Evolutionary conservation across 139 green algal genomes (phyloP), one percentile per base, ranked within the genome.

Genomic region (Chlamydomonas applanata): DNA sequence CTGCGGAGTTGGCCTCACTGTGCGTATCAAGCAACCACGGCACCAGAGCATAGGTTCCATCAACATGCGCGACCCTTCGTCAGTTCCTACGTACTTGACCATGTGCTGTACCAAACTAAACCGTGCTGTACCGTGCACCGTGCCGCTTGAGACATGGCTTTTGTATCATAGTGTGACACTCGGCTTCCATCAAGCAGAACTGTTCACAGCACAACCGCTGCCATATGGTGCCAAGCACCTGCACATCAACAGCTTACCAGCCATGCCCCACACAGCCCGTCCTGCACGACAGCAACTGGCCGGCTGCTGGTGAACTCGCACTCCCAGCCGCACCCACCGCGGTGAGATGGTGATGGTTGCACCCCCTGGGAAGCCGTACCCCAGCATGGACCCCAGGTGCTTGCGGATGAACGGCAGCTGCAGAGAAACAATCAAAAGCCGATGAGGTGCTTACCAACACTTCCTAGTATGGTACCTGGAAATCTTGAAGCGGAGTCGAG

Each of bases 351-450:
- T 49, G 40, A 53, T 54, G 62, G 14, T n/a, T 9, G 13, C 4
- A 59, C 64, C 64, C 30, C 36, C 24, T 35, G 64, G 27, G 36
- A 71, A 57, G 27, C 36, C 40, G 27, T 57, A 13, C 54, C 75
- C 61, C 33, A 87, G 44, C 52, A 84, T 60, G 33, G 17, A 68
- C 27, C 67, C 36, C 56, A 87, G 35, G 76, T 89, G 79, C 33
- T 82, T 76, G 1, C 79, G 74, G 20, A 89, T 77, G 35, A 83
- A 77, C 24, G 74, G 68, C 20, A 81, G 62, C 1, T 71, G 49
- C n/a, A 86, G 76, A 11, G 7, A 49, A 49, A 49, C 40, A 49
- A n/a, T n/a, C n/a, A n/a, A n/a, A n/a, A n/a, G n/a, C n/a, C n/a
- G n/a, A n/a, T n/a, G n/a, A n/a, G n/a, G n/a, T n/a, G n/a, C n/a